Base-by-base conservation (phyloP, 768 basidiomycete species). In the Lactarius akahatsu region DNA sequence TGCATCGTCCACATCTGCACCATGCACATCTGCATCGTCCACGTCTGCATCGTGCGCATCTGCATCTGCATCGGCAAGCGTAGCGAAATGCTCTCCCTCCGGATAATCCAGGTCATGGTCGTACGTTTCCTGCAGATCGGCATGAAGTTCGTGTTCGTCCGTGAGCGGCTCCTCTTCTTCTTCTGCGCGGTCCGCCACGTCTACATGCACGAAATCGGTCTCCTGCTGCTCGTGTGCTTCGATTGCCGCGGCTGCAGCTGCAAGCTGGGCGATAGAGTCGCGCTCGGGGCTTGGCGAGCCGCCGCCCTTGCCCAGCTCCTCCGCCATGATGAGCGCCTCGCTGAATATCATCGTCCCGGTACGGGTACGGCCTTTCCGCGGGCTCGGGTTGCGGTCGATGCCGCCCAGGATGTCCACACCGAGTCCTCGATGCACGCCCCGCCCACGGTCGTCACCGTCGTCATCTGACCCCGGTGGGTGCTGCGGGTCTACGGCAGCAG, bases 341-440 rank as follows among this genome's bases (percentile, higher is more conserved):
- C 82, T 85, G 69, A 85, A 82, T 26, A 91, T 83, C 90, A 91
- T 91, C 2, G 89, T 91, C 69, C 90, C 89, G 10, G 89, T 90
- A 67, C 89, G 78, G 67, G 74, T 82, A 38, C 89, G 78, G 1
- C 87, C 85, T 47, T 71, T 71, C 28, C 70, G 64, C 3, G 70
- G 70, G 60, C 68, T 69, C 26, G 70, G 70, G 26, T 69, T 69
- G 55, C 68, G 68, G 13, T 71, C 70, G 34, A 67, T 43, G 32
- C 60, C 59, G n/a, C 57, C 50, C 36, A 62, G 32, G 30, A 58
- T 34, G 16, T 69, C 69, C 45, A 61, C 47, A 8, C 69, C 69
- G 23, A 69, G 59, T 11, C 57, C 66, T 40, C 61, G 64, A 18
- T 69, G 61, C 13, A 65, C 68, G 20, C 56, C 68, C 7, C 69